phyloP scores from a whole-genome alignment of 1,139 yeast species.

The Yarrowia galli region DNA sequence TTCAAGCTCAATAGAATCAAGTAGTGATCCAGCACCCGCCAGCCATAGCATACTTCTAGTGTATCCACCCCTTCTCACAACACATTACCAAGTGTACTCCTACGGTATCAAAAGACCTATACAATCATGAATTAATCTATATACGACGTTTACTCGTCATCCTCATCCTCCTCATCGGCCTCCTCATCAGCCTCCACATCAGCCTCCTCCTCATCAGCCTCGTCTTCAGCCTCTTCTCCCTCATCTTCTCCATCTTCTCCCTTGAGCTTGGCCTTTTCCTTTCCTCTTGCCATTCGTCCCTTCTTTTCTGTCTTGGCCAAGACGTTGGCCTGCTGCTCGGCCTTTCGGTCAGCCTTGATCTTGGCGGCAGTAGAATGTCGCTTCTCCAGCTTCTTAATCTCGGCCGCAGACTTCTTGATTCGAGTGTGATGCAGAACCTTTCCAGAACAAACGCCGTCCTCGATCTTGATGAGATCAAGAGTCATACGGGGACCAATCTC shows the following conservation, averaged over 20 bases:
- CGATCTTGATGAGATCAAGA: slow-evolving; percentile 80
- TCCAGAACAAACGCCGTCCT: slow-evolving; percentile 88
- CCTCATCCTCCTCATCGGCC: slow-evolving; percentile 48
- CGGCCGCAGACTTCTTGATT: slow-evolving; percentile 67
- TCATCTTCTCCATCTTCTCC: slow-evolving; percentile 44
- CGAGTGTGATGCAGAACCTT: slow-evolving; percentile 84
- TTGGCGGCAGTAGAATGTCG: slow-evolving; percentile 68
- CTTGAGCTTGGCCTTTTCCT: slow-evolving; percentile 54
- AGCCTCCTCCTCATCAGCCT: slow-evolving; percentile 53
- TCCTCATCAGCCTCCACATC: slow-evolving; percentile 49
- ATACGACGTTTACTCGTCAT: slow-evolving; percentile 40
- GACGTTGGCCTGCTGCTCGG: slow-evolving; percentile 80
- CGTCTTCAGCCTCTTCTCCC: slow-evolving; percentile 48
- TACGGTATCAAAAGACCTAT: background rate
- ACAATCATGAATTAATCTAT: slow-evolving; percentile 7
- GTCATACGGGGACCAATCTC: slow-evolving; percentile 94
- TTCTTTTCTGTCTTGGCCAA: slow-evolving; percentile 76
- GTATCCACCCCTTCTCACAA: too few relatives aligned
- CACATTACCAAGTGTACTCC: too few relatives aligned
- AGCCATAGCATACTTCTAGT: too few relatives aligned
- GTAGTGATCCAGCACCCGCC: too few relatives aligned
- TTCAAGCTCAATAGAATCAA: too few relatives aligned
- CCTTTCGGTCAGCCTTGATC: slow-evolving; percentile 74
- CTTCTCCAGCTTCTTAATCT: slow-evolving; percentile 67
- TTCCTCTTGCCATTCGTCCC: slow-evolving; percentile 62